A percentile compares a stretch with the other conserved stretches of the same genome.
Conservation (phyloP, 768 basidiomycete genomes). For the Saitozyma sp. region DNA sequence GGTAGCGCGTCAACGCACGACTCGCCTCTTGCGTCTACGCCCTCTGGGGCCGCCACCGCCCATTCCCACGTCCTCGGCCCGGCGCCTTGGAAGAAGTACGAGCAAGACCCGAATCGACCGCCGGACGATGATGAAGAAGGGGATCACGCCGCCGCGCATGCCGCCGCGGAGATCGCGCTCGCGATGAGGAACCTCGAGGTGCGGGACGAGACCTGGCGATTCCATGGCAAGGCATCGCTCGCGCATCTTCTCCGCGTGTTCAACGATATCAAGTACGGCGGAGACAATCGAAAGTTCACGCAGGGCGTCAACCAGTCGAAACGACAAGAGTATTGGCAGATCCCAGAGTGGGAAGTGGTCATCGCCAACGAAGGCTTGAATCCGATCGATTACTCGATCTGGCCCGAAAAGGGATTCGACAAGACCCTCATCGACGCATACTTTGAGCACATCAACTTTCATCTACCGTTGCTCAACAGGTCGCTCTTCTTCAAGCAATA, state of each 20-base stretch:
- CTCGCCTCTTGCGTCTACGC: constrained; percentile 12
- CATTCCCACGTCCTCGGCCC: neutral
- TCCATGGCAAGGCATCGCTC: constrained; percentile 48
- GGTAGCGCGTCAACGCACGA: neutral
- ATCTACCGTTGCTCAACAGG: constrained; percentile 70
- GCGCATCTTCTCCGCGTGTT: constrained; percentile 40
- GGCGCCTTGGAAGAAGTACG: constrained; percentile 27
- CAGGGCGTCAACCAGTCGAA: constrained; percentile 35
- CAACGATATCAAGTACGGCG: constrained; percentile 37
- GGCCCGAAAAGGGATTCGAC: constrained; percentile 63
- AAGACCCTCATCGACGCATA: constrained; percentile 63
- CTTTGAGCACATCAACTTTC: constrained; percentile 63
- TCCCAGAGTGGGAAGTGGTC: constrained; percentile 52
- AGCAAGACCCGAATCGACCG: constrained; percentile 27
- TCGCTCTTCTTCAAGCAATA: constrained; percentile 65
- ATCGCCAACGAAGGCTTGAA: constrained; percentile 36
- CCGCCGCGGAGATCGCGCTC: constrained; percentile 12
- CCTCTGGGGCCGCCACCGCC: constrained; percentile 9
- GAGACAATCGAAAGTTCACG: constrained; percentile 14
- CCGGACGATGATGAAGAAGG: constrained; percentile 23
- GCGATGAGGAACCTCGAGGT: constrained; percentile 32
- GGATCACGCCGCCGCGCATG: constrained; percentile 15
- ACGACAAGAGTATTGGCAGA: constrained; percentile 48
- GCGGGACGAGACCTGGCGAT: constrained; percentile 41
- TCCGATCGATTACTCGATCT: constrained; percentile 56